These are phyloP conservation scores for Tetrapyrgos nigripes DNA, from an alignment of 1,284 basidiomycete genomes.

Conservation along the genomic window DNA sequence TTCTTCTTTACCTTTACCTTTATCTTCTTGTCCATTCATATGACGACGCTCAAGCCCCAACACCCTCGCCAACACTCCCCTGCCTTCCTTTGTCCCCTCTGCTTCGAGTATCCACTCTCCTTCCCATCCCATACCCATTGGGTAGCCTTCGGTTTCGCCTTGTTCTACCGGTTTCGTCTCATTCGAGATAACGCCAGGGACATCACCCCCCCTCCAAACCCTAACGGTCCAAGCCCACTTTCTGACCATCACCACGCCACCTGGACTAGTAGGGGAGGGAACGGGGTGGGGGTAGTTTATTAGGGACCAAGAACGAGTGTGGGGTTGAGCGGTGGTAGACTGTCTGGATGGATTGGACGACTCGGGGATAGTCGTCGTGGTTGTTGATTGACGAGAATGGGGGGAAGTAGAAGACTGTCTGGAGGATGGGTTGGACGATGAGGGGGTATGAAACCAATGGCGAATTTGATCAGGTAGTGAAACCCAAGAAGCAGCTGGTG, in stretches of 20 bases:
- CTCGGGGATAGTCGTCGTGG: slow-evolving; percentile 38
- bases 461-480: neutral
- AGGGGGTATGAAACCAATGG: no score
- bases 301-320: slow-evolving; percentile 49
- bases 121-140: slow-evolving; percentile 69
- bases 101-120: slow-evolving; percentile 80
- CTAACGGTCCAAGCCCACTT: slow-evolving; percentile 69
- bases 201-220: slow-evolving; percentile 47
- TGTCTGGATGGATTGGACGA: no score
- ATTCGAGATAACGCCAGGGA: slow-evolving; percentile 2
- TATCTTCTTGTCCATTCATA: slow-evolving; percentile 1
- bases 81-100: slow-evolving; percentile 75
- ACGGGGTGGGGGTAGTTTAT: slow-evolving; percentile 47
- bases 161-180: neutral
- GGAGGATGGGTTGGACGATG: no score
- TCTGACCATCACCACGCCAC: slow-evolving; percentile 60
- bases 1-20: slow-evolving; percentile 40
- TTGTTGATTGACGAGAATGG: no score
- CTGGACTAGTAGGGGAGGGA: slow-evolving; percentile 61
- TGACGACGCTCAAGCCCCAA: neutral
- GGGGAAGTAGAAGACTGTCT: neutral
- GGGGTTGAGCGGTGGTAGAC: no score
- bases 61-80: slow-evolving; percentile 61
- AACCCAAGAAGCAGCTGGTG: neutral
- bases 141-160: slow-evolving; percentile 14